Evolutionary conservation across 1,139 yeast species (phyloP).

Genomic region (Geotrichum fermentans): DNA sequence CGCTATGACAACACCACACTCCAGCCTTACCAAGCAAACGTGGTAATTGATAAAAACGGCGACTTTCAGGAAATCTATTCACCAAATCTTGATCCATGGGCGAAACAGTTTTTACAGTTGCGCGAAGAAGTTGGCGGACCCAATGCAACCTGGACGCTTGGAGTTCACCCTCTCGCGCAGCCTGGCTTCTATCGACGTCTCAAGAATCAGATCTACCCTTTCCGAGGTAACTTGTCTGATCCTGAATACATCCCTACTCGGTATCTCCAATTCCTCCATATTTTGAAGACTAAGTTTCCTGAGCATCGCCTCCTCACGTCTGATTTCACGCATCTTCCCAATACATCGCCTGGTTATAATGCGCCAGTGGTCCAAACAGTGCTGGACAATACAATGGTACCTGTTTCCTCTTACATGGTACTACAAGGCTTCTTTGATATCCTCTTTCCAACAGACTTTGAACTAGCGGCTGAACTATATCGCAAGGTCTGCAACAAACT

Average conservation of each 20-base stretch:
- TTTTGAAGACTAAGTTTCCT: constrained; percentile 64
- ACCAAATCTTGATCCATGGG: constrained; percentile 61
- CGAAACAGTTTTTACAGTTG: constrained; percentile 50
- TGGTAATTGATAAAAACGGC: constrained; percentile 65
- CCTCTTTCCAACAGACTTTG: constrained; percentile 80
- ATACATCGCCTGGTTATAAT: constrained; percentile 57
- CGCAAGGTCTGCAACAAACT: constrained; percentile 59
- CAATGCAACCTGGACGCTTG: constrained; percentile 34
- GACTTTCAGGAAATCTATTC: constrained; percentile 74
- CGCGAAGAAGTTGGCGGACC: constrained; percentile 46
- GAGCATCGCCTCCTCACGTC: constrained; percentile 68
- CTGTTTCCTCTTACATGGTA: constrained; percentile 70
- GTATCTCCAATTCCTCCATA: constrained; percentile 59
- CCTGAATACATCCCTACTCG: constrained; percentile 83
- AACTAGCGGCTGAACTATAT: constrained; percentile 57
- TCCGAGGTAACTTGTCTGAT: constrained; percentile 62
- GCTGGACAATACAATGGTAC: constrained; percentile 60
- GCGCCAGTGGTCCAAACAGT: constrained; percentile 85
- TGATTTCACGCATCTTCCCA: constrained; percentile 65
- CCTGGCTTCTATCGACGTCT: constrained; percentile 33
- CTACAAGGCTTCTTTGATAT: constrained; percentile 83
- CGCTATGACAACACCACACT: constrained; percentile 68
- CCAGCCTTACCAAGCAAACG: constrained; percentile 73
- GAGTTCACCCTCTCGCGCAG: constrained; percentile 40
- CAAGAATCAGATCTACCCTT: constrained; percentile 48